Evolutionary conservation across 768 basidiomycete genomes (phyloP), one percentile per base, ranked within the genome.

Genomic region (Lactarius hengduanensis): DNA sequence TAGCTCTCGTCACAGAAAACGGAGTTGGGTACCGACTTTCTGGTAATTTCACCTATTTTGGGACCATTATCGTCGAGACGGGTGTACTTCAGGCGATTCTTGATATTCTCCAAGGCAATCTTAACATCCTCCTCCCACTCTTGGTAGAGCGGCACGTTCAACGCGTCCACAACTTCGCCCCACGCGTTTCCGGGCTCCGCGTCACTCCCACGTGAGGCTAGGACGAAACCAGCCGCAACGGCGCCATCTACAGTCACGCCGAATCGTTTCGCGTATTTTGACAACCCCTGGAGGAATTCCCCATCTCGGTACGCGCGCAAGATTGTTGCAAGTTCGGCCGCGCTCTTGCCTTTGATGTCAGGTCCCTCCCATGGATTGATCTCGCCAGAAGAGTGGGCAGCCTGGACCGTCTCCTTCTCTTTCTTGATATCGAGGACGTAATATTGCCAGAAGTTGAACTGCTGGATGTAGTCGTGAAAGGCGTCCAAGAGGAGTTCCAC

Each of bases 81-180:
- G 2, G 85, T 87, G 75, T 96, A 98, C 71, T 82, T 88, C 62
- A 94, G 70, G 38, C 96, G 81, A 71, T 88, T 90, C 71, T 82
- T 83, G 69, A 98, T 85, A 66, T 88, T 84, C 15, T 88, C 87
- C 59, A 94, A 73, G 2, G 94, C 92, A 16, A 82, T 83, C 59
- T 79, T 81, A n/a, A 82, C 84, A 74, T 99, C 97, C 13, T 87
- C 88, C 72, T 92, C 85, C 87, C 90, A 96, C 69, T 94, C 90
- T 66, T 81, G 79, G 72, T 99, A 99, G 38, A 96, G 81, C 8
- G 91, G 85, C 2, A 95, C 89, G 73, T 99, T 99, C 71, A 98
- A 72, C 4, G 91, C 87, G 70, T 96, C 94, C 10, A 96, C 83
- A 2, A 98, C 80, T 28, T 81, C 81, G 43, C 80, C 82, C 92